Evolutionary conservation across 1,284 basidiomycete genomes (phyloP).

Genomic region (Austroboletus novae-zelandiae): DNA sequence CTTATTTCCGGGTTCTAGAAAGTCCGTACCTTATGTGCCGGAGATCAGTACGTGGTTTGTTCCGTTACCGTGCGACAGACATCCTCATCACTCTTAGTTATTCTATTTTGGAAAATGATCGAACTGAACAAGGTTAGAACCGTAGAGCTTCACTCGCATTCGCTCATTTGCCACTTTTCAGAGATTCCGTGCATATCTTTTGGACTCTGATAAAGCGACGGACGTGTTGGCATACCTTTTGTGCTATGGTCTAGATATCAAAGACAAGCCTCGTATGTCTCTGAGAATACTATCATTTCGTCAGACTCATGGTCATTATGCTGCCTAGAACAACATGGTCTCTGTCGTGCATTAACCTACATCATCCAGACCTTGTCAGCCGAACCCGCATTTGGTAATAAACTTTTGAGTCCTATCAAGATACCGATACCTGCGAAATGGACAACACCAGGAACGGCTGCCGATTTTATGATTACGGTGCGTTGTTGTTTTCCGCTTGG

Average conservation of each 20-base stretch:
- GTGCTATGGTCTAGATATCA: constrained; percentile 79
- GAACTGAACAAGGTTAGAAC: constrained; percentile 81
- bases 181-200: constrained; percentile 83
- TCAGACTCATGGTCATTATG: constrained; percentile 14
- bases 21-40: constrained; percentile 75
- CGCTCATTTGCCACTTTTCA: constrained; percentile 31
- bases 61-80: constrained; percentile 2
- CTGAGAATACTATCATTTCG: constrained; percentile 2
- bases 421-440: constrained; percentile 72
- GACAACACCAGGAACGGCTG: constrained; percentile 69
- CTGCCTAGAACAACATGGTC: constrained; percentile 77
- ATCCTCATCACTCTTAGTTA: constrained; percentile 45
- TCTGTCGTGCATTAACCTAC: constrained; percentile 88
- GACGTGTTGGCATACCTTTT: constrained; percentile 78
- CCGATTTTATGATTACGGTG: constrained; percentile 87
- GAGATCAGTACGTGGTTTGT: constrained; percentile 64
- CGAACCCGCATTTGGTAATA: constrained; percentile 72
- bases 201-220: constrained; percentile 76
- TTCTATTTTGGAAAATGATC: constrained; percentile 88
- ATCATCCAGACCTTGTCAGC: constrained; percentile 90
- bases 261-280: constrained; percentile 81
- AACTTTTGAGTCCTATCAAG: constrained; percentile 62
- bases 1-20: constrained; percentile 78
- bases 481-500: constrained; percentile 25
- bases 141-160: background rate